Evolutionary conservation across 495 filamentous ascomycete species (phyloP), one percentile per base, ranked within the genome.

Genomic region (Staphylotrichum tortipilum): DNA sequence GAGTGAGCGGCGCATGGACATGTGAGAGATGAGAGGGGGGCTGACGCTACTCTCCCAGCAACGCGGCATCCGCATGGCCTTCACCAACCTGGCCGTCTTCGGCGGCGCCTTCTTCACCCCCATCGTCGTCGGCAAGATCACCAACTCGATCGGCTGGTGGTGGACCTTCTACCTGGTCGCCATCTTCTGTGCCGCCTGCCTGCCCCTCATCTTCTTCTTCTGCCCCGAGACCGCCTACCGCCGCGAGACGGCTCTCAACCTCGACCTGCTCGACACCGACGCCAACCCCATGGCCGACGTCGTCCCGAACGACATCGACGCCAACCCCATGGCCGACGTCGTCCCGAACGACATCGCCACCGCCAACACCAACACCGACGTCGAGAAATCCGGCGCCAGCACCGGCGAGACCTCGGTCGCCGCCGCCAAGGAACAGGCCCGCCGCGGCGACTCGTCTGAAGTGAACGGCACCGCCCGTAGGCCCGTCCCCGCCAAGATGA

Each of bases 21-120:
- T 35, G 21, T 12, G 4, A 39, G 21, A 15, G 15, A 22, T 19
- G n/a, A 3, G 3, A 3, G 15, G 21, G n/a, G n/a, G n/a, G n/a
- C n/a, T n/a, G n/a, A n/a, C n/a, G n/a, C n/a, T n/a, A n/a, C n/a
- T n/a, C n/a, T n/a, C n/a, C n/a, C 50, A 88, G 80, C 72, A 91
- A 73, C 76, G 88, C 28, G 90, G 89, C 21, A 86, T 82, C 60
- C 78, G 89, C 39, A 96, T 96, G 89, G 90, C 90, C 9, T 70
- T 94, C 26, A 83, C 84, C 10, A 96, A 95, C 63, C 78, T 96
- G 42, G 81, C 89, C 3, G 74, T 95, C 9, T 96, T 94, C 62
- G 90, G 90, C 1, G 88, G 89, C 6, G 88, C 90, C 4, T 95
- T 96, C 59, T 84, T 95, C 61, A 95, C 90, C 0, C 90, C 89